phyloP scores from a whole-genome alignment of 768 basidiomycete genomes.

The Coprinopsis marcescibilis region DNA sequence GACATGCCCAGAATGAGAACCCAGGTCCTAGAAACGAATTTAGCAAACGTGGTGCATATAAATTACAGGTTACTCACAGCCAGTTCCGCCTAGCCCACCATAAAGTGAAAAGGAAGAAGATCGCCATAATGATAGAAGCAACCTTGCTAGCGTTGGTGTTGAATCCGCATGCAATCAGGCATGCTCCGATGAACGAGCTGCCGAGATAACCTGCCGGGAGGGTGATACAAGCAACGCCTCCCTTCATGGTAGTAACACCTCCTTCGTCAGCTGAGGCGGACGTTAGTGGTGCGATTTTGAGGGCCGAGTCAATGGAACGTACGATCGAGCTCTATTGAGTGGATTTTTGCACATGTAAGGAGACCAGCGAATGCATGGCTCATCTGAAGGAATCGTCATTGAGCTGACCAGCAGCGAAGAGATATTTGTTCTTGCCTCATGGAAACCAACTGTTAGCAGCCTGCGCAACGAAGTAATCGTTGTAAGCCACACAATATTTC shows the following conservation, averaged over 20 bases:
- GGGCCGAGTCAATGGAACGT: slow-evolving; percentile 24
- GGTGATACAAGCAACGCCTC: slow-evolving; percentile 76
- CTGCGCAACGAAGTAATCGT: slow-evolving; percentile 28
- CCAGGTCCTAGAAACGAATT: slow-evolving; percentile 56
- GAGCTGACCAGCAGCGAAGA: background rate
- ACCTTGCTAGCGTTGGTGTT: slow-evolving; percentile 86
- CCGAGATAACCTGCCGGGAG: slow-evolving; percentile 81
- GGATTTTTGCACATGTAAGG: slow-evolving; percentile 79
- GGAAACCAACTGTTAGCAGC: slow-evolving; percentile 82
- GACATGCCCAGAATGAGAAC: slow-evolving; percentile 71
- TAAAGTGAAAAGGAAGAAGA: slow-evolving; percentile 80
- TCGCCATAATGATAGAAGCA: slow-evolving; percentile 72
- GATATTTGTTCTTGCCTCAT: slow-evolving; percentile 50
- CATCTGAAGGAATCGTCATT: slow-evolving; percentile 47
- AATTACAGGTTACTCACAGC: slow-evolving; percentile 43
- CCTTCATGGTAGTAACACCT: slow-evolving; percentile 81
- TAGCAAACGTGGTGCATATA: background rate
- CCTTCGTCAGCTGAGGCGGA: slow-evolving; percentile 70
- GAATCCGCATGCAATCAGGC: slow-evolving; percentile 83
- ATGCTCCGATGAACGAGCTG: slow-evolving; percentile 80
- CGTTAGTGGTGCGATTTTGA: background rate
- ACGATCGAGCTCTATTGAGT: slow-evolving; percentile 87
- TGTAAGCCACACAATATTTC: background rate
- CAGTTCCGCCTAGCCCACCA: slow-evolving; percentile 82
- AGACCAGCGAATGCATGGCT: slow-evolving; percentile 79